Evolutionary conservation across 495 filamentous ascomycete species (phyloP).

Genomic region (Monascus purpureus): DNA sequence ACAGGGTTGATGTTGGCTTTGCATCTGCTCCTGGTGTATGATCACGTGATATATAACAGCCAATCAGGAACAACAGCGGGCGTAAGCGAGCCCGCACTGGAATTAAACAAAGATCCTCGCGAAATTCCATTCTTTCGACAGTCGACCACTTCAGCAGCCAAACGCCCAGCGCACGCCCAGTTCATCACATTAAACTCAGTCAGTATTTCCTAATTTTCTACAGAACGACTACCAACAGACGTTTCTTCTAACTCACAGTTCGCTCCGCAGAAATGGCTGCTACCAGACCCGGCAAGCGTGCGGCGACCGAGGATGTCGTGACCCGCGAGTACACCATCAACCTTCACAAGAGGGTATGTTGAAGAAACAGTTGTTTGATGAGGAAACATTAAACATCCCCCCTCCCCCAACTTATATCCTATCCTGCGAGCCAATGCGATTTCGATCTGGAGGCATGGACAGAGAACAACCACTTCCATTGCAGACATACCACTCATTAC

Average conservation of each 20-base stretch:
- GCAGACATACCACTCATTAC: not conserved
- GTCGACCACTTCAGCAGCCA: conserved; percentile 26
- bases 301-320: conserved; percentile 95
- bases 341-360: conserved; percentile 97
- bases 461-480: conserved; percentile 10
- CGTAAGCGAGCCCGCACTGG: conserved; percentile 35
- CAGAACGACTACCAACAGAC: too few relatives aligned
- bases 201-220: too few relatives aligned
- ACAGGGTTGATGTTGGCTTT: not conserved
- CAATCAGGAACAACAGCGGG: conserved; percentile 11
- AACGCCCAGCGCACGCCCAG: conserved; percentile 27
- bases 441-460: conserved; percentile 12
- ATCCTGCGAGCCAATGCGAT: not conserved
- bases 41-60: conserved; percentile 1
- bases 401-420: not conserved
- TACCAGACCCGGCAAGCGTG: conserved; percentile 59
- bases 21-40: too few relatives aligned
- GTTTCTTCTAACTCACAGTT: not conserved
- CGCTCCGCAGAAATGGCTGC: conserved; percentile 54
- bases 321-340: conserved; percentile 99
- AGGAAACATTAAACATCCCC: not conserved
- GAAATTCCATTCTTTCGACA: conserved; percentile 14
- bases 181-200: too few relatives aligned
- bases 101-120: conserved; percentile 19
- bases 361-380: conserved; percentile 11